Base-by-base conservation (phyloP, 2,329 filamentous ascomycete genomes). In the Penicillium sp. region DNA sequence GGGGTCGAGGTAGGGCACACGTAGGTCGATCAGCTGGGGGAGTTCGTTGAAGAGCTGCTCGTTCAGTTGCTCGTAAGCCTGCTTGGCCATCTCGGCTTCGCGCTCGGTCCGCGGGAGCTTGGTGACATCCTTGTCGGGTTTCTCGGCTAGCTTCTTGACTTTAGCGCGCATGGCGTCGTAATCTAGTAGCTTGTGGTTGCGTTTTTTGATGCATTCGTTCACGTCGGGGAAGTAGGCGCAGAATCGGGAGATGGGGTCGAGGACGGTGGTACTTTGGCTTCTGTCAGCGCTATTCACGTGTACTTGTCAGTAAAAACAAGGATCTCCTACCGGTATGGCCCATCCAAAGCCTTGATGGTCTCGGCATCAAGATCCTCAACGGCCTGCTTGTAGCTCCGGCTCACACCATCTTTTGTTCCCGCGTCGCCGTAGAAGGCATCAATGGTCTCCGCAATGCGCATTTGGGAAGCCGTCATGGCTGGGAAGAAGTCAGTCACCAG, bases 191-290 rank as follows among this genome's bases (percentile, higher is more conserved):
- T 99, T 99, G 84, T 99, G 90, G 71, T 95, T 90, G 70, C 95
- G 91, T 81, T 99, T 99, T 81, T 97, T 99, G 78, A 99, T 97
- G 78, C 93, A 97, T 80, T 97, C 92, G 78, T 99, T 99, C 73
- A 99, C 93, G 75, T 99, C 94, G 35, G 94, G 93, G 77, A 99
- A 99, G 80, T 99, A 99, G 66, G 91, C 91, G 80, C 93, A 97
- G 81, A 97, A 99, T 64, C 93, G 86, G 63, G 89, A 89, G 74
- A 99, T 99, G 42, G 94, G 94, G 68, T 99, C 94, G 48, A 99
- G 84, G 29, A 99, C 94, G 6, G 94, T 97, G 43, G 90, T 89
- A 76, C 90, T 89, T 25, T 46, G 40, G 65, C 58, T 42, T 19
- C 19, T 52, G 25, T 40, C 21, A 54, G 40, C 37, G 4, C 40